These are phyloP conservation scores for Penstemon newberryi DNA, from an alignment of 257 asterid species.

Conservation along the genomic window DNA sequence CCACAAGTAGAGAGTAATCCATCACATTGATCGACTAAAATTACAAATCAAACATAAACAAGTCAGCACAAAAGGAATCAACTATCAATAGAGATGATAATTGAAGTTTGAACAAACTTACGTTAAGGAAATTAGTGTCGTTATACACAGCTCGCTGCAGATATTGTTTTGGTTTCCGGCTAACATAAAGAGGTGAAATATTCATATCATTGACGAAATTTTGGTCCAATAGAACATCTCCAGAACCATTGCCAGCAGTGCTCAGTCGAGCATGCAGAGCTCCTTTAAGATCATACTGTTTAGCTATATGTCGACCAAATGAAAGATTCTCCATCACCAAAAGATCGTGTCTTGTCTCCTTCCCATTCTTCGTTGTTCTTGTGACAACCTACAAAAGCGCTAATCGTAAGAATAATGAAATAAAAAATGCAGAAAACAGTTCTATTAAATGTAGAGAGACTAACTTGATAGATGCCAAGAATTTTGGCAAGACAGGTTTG, in stretches of 20 bases:
- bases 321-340: conserved; percentile 96
- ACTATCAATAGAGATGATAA: not conserved
- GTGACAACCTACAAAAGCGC: conserved; percentile 46
- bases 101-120: conserved; percentile 36
- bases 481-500: conserved; percentile 95
- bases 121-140: conserved; percentile 80
- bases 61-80: not conserved
- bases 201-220: conserved; percentile 90
- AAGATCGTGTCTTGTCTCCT: conserved; percentile 74
- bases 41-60: not conserved
- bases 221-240: conserved; percentile 86
- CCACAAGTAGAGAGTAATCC: conserved; percentile 96
- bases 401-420: conserved; percentile 7
- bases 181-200: conserved; percentile 78
- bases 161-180: conserved; percentile 66
- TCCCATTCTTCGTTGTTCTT: conserved; percentile 57
- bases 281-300: conserved; percentile 89
- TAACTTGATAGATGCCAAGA: conserved; percentile 88
- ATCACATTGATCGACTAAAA: conserved; percentile 79
- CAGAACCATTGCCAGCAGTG: conserved; percentile 53
- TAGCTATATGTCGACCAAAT: conserved; percentile 60
- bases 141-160: conserved; percentile 96
- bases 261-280: conserved; percentile 75
- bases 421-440: not conserved
- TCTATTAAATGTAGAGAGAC: conserved; percentile 11